A percentile compares a stretch with the other conserved stretches of the same genome.
These are phyloP conservation scores for Lachancea meyersii DNA, from an alignment of 805 yeast genomes.

Conservation along the genomic window DNA sequence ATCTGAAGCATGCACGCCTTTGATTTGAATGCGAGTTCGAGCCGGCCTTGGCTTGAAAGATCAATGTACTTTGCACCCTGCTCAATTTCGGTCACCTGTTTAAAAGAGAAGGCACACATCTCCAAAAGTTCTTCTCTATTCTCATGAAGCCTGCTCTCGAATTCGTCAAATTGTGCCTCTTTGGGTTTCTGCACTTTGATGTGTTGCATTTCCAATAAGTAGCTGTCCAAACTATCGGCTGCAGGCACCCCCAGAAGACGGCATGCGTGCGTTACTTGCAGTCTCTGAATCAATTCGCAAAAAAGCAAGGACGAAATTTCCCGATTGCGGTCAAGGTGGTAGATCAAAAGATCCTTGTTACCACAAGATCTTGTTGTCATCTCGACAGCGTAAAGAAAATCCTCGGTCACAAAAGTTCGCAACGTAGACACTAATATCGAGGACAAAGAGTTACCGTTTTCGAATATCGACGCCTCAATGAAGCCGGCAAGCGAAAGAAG, in stretches of 20 bases:
- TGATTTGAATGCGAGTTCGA: constrained; percentile 46
- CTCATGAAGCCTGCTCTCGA: constrained; percentile 34
- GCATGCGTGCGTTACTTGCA: constrained; percentile 20
- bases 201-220: constrained; percentile 11
- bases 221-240: constrained; percentile 7
- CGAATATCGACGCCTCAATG: constrained; percentile 29
- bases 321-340: constrained; percentile 24
- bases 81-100: constrained; percentile 37
- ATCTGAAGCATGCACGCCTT: constrained; percentile 54
- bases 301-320: constrained; percentile 27
- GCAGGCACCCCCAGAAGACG: constrained; percentile 11
- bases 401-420: constrained; percentile 1
- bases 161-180: constrained; percentile 27
- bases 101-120: constrained; percentile 17
- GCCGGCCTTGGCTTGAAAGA: constrained; percentile 43
- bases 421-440: background rate
- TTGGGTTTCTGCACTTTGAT: constrained; percentile 16
- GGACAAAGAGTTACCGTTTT: constrained; percentile 7
- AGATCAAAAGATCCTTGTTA: constrained; percentile 27
- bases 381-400: constrained; percentile 19
- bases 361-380: constrained; percentile 8
- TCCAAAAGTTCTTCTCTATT: constrained; percentile 15
- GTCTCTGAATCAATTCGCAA: constrained; percentile 17
- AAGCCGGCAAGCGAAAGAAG: constrained; percentile 37
- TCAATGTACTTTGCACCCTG: constrained; percentile 52